A percentile compares a stretch with the other conserved stretches of the same genome.
Evolutionary conservation across 2,329 filamentous ascomycete genomes (phyloP).

Genomic region (Pestalotiopsis sp.): DNA sequence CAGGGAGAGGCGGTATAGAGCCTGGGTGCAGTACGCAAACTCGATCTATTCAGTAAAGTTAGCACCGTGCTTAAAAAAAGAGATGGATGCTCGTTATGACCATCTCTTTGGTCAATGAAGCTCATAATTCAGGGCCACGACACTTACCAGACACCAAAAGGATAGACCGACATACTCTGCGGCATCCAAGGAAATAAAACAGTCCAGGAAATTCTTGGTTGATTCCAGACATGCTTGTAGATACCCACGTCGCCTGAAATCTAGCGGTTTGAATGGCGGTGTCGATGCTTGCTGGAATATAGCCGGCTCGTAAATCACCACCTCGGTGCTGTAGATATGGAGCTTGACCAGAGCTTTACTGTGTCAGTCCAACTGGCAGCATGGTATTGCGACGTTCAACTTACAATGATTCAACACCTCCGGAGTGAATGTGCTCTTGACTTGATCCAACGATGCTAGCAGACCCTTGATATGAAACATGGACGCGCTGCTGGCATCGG

Average conservation of each 20-base stretch:
- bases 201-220: conserved; percentile 25
- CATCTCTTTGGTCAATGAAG: neutral
- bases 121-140: neutral
- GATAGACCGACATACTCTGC: conserved; percentile 24
- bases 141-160: conserved; percentile 20
- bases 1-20: conserved; percentile 30
- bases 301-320: conserved; percentile 40
- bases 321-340: conserved; percentile 38
- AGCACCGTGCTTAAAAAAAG: neutral
- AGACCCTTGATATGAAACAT: conserved; percentile 33
- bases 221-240: conserved; percentile 26
- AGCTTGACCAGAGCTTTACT: conserved; percentile 36
- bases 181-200: conserved; percentile 24
- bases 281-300: conserved; percentile 20
- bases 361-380: too few species aligned
- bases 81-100: neutral
- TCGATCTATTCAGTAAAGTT: conserved; percentile 17
- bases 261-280: conserved; percentile 16
- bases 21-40: conserved; percentile 29
- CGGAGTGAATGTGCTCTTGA: conserved; percentile 26
- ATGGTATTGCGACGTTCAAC: neutral
- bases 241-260: conserved; percentile 22
- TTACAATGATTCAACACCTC: conserved; percentile 32
- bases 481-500: conserved; percentile 19
- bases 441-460: conserved; percentile 26